A percentile compares a stretch with the other conserved stretches of the same genome.
Evolutionary conservation across 2,329 filamentous ascomycete genomes (phyloP).

Genomic region (Aureobasidium sp.): DNA sequence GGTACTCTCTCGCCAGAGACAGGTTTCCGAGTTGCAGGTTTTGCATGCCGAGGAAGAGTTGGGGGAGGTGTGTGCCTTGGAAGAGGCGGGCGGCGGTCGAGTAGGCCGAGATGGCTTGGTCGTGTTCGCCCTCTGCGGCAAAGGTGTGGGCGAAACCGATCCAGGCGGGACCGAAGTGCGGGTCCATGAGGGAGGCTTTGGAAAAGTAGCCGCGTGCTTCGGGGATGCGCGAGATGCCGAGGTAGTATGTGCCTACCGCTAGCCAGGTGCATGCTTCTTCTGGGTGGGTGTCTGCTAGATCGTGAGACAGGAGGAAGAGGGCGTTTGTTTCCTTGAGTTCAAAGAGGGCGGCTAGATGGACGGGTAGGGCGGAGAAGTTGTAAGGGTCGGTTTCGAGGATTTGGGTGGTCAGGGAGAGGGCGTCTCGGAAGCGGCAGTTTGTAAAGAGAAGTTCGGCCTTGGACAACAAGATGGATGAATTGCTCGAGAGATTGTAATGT

Average conservation of each 20-base stretch:
- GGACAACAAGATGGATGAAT: slow-evolving; percentile 83
- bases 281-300: slow-evolving; percentile 83
- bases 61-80: slow-evolving; percentile 91
- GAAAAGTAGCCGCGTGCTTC: slow-evolving; percentile 94
- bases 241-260: slow-evolving; percentile 91
- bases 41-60: slow-evolving; percentile 96
- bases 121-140: slow-evolving; percentile 92
- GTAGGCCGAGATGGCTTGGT: slow-evolving; percentile 96
- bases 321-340: slow-evolving; percentile 80
- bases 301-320: slow-evolving; percentile 84
- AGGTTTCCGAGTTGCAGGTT: slow-evolving; percentile 95
- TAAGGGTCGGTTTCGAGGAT: slow-evolving; percentile 79
- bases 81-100: slow-evolving; percentile 90
- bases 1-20: slow-evolving; percentile 84
- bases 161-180: slow-evolving; percentile 95
- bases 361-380: slow-evolving; percentile 79
- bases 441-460: slow-evolving; percentile 88
- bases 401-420: slow-evolving; percentile 70
- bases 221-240: slow-evolving; percentile 77
- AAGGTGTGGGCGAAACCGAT: slow-evolving; percentile 99
- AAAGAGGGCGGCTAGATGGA: slow-evolving; percentile 85
- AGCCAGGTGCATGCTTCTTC: slow-evolving; percentile 89
- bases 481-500: slow-evolving; percentile 78
- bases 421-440: slow-evolving; percentile 85
- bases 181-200: slow-evolving; percentile 95